Conservation (phyloP, 441 rosid species). For the Brassica hybrid region DNA sequence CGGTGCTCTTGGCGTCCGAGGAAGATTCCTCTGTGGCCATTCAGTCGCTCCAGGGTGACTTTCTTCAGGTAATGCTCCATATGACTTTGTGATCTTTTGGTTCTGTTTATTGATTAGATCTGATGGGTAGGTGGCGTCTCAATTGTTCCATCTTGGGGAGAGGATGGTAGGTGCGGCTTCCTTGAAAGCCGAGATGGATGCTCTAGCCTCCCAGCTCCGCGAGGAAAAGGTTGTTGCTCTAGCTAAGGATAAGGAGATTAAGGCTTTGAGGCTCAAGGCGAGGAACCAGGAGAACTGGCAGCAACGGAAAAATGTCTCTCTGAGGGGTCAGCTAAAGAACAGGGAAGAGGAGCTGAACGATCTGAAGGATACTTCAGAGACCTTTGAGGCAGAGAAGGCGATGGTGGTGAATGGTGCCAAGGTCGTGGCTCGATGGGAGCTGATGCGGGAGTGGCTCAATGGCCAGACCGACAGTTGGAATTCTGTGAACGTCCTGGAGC, state of each 20-base stretch:
- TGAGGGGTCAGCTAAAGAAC: neutral
- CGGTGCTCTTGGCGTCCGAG: no score
- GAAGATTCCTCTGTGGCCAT: no score
- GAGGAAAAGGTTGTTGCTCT: neutral
- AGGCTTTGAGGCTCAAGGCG: neutral
- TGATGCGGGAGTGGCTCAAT: neutral
- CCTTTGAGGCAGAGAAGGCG: neutral
- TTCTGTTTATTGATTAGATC: neutral
- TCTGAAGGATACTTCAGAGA: neutral
- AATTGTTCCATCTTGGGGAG: neutral
- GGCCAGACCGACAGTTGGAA: neutral
- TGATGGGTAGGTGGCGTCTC: neutral
- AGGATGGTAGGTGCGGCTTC: neutral
- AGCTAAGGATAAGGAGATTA: neutral
- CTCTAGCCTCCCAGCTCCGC: neutral
- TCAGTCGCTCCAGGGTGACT: no score
- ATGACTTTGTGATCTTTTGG: no score
- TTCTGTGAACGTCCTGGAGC: neutral
- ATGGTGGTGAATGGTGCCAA: neutral
- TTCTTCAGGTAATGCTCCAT: no score
- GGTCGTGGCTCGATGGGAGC: no score
- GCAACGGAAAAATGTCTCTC: neutral
- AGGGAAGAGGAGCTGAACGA: neutral
- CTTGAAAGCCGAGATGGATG: neutral
- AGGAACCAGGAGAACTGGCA: neutral